Conservation (phyloP, 768 basidiomycete species). For the Leccinum rimulosum region DNA sequence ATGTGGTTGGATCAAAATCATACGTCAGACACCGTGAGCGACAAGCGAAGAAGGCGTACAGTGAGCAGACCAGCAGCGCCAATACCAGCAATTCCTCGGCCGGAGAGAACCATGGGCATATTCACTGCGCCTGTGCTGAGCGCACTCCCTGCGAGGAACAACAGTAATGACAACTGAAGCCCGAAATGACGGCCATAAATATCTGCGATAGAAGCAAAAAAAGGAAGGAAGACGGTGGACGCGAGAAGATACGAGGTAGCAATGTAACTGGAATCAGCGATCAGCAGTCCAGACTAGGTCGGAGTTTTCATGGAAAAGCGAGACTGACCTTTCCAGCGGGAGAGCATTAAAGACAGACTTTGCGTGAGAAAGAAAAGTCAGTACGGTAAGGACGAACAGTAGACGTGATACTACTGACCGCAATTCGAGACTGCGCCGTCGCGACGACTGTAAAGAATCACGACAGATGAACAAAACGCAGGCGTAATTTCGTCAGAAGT, state of each 20-base stretch:
- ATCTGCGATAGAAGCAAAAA: conserved; percentile 50
- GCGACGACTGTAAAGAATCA: conserved; percentile 40
- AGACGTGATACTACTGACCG: conserved; percentile 30
- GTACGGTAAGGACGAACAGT: neutral
- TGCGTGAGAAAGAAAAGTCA: neutral
- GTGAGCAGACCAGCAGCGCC: conserved; percentile 46
- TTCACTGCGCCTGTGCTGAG: conserved; percentile 46
- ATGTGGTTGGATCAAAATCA: neutral
- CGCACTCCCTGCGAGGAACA: conserved; percentile 47
- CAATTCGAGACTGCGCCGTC: conserved; percentile 51
- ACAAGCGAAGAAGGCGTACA: conserved; percentile 11
- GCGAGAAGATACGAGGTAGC: conserved; percentile 51
- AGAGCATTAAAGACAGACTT: conserved; percentile 32
- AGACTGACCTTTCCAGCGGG: conserved; percentile 23
- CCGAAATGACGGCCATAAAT: conserved; percentile 49
- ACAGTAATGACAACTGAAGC: conserved; percentile 41
- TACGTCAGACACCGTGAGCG: neutral
- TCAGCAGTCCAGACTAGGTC: neutral
- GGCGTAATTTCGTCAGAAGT: neutral
- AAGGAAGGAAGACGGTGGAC: conserved; percentile 51
- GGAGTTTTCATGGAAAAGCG: neutral
- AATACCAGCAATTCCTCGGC: conserved; percentile 48
- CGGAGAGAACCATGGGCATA: conserved; percentile 45
- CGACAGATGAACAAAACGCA: neutral
- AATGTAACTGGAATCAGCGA: conserved; percentile 35